Conservation (phyloP, 2,329 filamentous ascomycete species). For the Penicillium thymicola region DNA sequence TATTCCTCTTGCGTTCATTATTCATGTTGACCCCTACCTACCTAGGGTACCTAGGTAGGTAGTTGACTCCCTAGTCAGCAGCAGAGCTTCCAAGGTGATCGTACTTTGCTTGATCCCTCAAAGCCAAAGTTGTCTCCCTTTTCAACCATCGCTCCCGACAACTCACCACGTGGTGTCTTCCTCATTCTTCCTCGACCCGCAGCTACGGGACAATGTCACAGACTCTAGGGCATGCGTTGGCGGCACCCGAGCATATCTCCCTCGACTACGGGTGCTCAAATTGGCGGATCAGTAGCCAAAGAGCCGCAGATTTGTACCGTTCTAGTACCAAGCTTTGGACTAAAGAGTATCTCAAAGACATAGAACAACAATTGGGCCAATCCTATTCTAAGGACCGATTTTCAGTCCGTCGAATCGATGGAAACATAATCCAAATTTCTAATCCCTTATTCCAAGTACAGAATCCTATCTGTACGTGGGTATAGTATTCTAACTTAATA, state of each 20-base stretch:
- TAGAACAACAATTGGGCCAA: slow-evolving; percentile 20
- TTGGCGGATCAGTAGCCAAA: slow-evolving; percentile 22
- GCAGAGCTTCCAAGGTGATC: no score
- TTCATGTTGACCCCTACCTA: no score
- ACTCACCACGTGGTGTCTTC: no score
- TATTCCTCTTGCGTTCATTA: no score
- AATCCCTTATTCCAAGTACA: slow-evolving; percentile 21
- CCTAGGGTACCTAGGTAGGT: no score
- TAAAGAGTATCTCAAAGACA: slow-evolving; percentile 20
- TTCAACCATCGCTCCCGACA: no score
- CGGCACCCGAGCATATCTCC: neutral
- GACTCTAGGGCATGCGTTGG: neutral
- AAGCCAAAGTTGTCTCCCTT: no score
- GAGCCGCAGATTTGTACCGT: slow-evolving; percentile 19
- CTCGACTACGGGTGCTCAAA: slow-evolving; percentile 20
- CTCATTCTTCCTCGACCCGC: no score
- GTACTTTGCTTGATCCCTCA: no score
- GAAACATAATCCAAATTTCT: slow-evolving; percentile 19
- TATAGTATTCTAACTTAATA: slow-evolving; percentile 12
- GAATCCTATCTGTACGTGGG: slow-evolving; percentile 22
- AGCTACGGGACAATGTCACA: slow-evolving; percentile 15
- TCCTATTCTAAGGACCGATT: slow-evolving; percentile 18
- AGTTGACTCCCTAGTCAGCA: no score
- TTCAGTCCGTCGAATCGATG: slow-evolving; percentile 21
- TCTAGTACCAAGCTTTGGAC: slow-evolving; percentile 19